Conservation (phyloP, 768 basidiomycete genomes). For the Suillus fuscotomentosus region DNA sequence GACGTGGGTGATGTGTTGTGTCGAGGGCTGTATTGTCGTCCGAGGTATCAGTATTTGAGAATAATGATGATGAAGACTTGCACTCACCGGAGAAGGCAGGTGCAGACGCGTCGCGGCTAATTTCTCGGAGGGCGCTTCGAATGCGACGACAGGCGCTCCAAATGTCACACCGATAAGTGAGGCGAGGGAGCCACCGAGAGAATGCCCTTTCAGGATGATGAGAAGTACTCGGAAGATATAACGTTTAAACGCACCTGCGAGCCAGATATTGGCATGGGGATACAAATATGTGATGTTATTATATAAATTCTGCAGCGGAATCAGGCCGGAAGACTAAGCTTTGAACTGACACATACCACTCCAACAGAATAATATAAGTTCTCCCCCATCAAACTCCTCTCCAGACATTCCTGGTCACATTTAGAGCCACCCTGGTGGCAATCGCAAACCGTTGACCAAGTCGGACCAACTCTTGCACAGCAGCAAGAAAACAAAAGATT, state of each 20-base stretch:
- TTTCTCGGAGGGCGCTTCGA: constrained; percentile 81
- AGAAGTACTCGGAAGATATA: background rate
- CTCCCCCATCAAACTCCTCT: constrained; percentile 74
- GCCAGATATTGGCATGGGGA: constrained; percentile 86
- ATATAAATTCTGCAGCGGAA: constrained; percentile 69
- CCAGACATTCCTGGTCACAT: constrained; percentile 81
- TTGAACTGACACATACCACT: constrained; percentile 49
- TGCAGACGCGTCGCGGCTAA: constrained; percentile 76
- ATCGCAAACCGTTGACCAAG: constrained; percentile 90
- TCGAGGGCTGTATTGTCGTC: constrained; percentile 49
- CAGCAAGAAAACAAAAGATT: constrained; percentile 97
- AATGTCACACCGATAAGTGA: constrained; percentile 87
- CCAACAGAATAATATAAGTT: constrained; percentile 88
- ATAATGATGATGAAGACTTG: background rate
- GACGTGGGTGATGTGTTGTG: constrained; percentile 79
- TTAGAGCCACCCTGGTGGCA: constrained; percentile 75
- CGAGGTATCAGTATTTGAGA: constrained; percentile 3
- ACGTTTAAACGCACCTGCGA: constrained; percentile 51
- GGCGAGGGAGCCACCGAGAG: constrained; percentile 84
- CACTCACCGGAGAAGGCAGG: constrained; percentile 74
- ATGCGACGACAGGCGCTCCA: constrained; percentile 88
- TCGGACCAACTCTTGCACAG: constrained; percentile 91
- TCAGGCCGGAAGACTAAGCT: background rate
- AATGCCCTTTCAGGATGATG: constrained; percentile 46
- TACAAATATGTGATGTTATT: constrained; percentile 92